These are phyloP conservation scores for Fusarium sacchari DNA, from an alignment of 2,329 filamentous ascomycete species.

Conservation along the genomic window DNA sequence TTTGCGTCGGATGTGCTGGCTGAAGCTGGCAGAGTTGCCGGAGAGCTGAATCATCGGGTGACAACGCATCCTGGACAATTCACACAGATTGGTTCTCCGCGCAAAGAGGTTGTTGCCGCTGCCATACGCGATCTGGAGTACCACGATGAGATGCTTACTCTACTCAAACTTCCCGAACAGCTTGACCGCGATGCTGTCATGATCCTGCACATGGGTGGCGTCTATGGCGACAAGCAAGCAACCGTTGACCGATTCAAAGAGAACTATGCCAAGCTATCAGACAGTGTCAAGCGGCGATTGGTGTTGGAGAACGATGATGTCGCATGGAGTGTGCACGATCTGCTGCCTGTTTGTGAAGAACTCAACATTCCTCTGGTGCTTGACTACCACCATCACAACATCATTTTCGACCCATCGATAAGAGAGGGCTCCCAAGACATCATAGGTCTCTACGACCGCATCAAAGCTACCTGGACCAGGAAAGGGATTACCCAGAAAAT, in stretches of 20 bases:
- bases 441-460: constrained; percentile 76
- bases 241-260: constrained; percentile 81
- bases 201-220: constrained; percentile 93
- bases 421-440: constrained; percentile 90
- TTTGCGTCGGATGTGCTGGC: constrained; percentile 84
- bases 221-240: constrained; percentile 85
- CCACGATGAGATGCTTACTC: constrained; percentile 83
- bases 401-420: constrained; percentile 79
- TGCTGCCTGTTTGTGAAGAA: constrained; percentile 90
- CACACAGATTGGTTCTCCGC: constrained; percentile 88
- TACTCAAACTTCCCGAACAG: constrained; percentile 81
- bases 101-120: constrained; percentile 78
- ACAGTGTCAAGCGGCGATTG: constrained; percentile 79
- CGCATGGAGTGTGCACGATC: constrained; percentile 89
- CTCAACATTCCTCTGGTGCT: constrained; percentile 93
- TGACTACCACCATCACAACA: constrained; percentile 96
- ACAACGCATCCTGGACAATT: constrained; percentile 94
- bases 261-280: constrained; percentile 75
- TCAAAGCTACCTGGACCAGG: constrained; percentile 82
- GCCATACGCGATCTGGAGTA: constrained; percentile 86
- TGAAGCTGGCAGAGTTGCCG: constrained; percentile 80
- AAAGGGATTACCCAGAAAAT: constrained; percentile 94
- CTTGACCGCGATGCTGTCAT: constrained; percentile 88
- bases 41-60: constrained; percentile 81
- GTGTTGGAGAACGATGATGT: constrained; percentile 97